These are phyloP conservation scores for Lipomyces sp. DNA, from an alignment of 805 yeast species.

Conservation along the genomic window DNA sequence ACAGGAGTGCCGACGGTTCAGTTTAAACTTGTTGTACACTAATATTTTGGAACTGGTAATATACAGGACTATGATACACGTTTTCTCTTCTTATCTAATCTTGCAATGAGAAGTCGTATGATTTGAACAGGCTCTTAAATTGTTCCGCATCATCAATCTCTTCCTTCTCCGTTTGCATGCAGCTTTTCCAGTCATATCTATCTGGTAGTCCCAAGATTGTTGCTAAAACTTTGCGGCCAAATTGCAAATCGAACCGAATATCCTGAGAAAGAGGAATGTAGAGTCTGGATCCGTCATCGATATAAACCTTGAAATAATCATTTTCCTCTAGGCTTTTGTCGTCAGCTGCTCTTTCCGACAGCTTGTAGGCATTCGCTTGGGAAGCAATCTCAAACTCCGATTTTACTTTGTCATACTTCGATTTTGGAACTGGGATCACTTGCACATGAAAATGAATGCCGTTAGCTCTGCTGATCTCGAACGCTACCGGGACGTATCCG, in stretches of 20 bases:
- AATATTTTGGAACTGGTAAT: conserved; percentile 3
- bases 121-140: conserved; percentile 55
- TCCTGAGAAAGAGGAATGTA: conserved; percentile 16
- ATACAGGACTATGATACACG: background rate
- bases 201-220: conserved; percentile 57
- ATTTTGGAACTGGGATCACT: conserved; percentile 62
- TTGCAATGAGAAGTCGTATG: conserved; percentile 49
- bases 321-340: conserved; percentile 38
- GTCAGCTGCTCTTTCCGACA: conserved; percentile 24
- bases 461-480: conserved; percentile 61
- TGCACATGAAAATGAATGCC: conserved; percentile 78
- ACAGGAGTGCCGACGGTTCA: conserved; percentile 18
- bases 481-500: conserved; percentile 55
- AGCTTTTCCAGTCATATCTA: conserved; percentile 70
- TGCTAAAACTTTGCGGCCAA: conserved; percentile 79
- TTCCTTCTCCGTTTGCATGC: conserved; percentile 59
- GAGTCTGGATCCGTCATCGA: conserved; percentile 22
- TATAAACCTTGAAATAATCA: conserved; percentile 30
- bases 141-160: conserved; percentile 62
- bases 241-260: conserved; percentile 63
- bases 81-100: background rate
- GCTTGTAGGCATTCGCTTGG: conserved; percentile 29
- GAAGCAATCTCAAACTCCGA: conserved; percentile 34
- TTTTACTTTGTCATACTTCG: conserved; percentile 45
- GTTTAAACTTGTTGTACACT: conserved; percentile 26